Evolutionary conservation across 140 eudicot genomes (phyloP), one percentile per base, ranked within the genome.

Genomic region (Stevia rebaudiana): DNA sequence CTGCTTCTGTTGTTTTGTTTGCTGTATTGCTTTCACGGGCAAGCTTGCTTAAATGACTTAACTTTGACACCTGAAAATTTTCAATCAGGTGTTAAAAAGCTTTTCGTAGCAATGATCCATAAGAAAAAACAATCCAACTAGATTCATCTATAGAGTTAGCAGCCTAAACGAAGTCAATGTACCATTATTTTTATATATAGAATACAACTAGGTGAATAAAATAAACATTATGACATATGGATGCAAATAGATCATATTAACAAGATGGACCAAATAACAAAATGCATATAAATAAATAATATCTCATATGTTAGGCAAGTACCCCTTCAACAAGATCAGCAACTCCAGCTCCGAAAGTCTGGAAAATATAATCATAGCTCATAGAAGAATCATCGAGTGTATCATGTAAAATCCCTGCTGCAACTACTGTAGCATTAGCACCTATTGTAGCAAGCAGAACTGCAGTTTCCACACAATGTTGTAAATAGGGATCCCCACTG

Each of bases 11-110:
- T 16, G 87, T 88, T 78, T 79, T 94, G 51, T 47, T 71, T 46
- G 99, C 95, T 2, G 94, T 94, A 58, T 94, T 68, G 83, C 86
- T 88, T 67, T 94, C 97, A 66, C 99, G 90, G 21, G 97, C 97
- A 73, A 94, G 95, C 81, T 94, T 88, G 95, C 99, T 94, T 77
- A 94, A 69, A 12, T 94, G 90, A 55, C 99, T 94, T 49, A 88
- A 74, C 78, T 88, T 81, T 17, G 99, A 88, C 72, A 90, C 97
- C 95, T 90, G 55, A 31, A 74, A 11, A 66, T 33, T 41, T 63
- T 57, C 37, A 33, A 33, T 33, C 22, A 37, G 41, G 44, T 3
- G 13, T 65, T 70, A 65, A 37, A 23, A 73, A 40, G 18, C 25
- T 28, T 49, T 33, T 37, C 44, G 40, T 5, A 6, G 12, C 30